Evolutionary conservation across 2,329 filamentous ascomycete genomes (phyloP), one percentile per base, ranked within the genome.

Genomic region (Exophiala sp.): DNA sequence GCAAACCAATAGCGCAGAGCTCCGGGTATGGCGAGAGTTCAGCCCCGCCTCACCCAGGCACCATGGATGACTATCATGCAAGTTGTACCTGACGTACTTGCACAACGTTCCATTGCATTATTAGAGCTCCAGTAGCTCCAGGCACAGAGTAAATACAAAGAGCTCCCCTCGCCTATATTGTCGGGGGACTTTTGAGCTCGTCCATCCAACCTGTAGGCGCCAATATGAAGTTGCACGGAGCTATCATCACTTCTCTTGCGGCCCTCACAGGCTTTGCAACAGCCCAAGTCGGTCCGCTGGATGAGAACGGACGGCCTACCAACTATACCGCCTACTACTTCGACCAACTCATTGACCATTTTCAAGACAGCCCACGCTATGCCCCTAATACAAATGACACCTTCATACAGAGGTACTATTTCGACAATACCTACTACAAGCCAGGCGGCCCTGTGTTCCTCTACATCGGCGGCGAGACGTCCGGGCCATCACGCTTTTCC

Each of bases 331-430:
- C 46, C 5, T 51, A 60, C 45, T 48, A 43, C 23, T 55, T 58
- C 27, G 44, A 50, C 23, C 56, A 58, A 32, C 41, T 41, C 11
- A 59, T 59, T n/a, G 57, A 59, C 38, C 57, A 59, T 34, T 59
- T 58, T 29, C 56, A 24, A 27, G 43, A 47, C 18, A 56, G 53
- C 48, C 22, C 53, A 9, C 48, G 56, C 10, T 58, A 57, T 46
- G 49, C 49, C n/a, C 54, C 56, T n/a, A 49, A 51, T 29, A 51
- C 46, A 10, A 57, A 50, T 50, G 73, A 66, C 14, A 80, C 75
- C 1, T 80, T 79, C 60, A 68, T 69, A 43, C 76, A 79, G 61
- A 70, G 75, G 40, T 80, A 77, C 60, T 78, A 74, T 59, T 74
- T 78, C 39, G 76, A 76, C 54, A 66, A 69, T 3, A 70, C 70